phyloP scores from a whole-genome alignment of 305 asterid genomes.

The Plantago lanceolata region DNA sequence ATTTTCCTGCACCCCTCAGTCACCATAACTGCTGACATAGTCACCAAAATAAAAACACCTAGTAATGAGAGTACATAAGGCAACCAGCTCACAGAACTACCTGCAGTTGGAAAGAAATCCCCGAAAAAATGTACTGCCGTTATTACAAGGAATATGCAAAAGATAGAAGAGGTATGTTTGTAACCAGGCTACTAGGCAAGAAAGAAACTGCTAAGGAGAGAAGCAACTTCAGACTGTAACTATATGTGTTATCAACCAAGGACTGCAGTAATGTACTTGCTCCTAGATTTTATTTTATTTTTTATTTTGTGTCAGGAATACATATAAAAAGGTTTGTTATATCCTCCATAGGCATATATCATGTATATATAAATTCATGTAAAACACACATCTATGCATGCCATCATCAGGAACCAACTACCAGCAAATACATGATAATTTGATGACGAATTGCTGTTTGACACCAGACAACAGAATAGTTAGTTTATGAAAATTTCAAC shows the following conservation, averaged over 20 bases:
- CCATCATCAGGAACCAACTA: not conserved
- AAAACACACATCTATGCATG: not conserved
- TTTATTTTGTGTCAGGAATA: too few species aligned
- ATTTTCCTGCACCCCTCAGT: slow-evolving; percentile 98
- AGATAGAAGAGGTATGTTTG: slow-evolving; percentile 10
- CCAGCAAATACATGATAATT: not conserved
- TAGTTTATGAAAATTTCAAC: not conserved
- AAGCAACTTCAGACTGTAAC: not conserved
- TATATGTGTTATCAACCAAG: not conserved
- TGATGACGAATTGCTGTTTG: not conserved
- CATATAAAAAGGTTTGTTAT: not conserved
- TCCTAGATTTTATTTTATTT: not conserved
- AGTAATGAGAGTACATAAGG: slow-evolving; percentile 68
- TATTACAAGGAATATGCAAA: slow-evolving; percentile 18
- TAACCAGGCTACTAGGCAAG: not conserved
- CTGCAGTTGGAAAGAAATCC: slow-evolving; percentile 41
- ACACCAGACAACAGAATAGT: not conserved
- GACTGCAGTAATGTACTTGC: not conserved
- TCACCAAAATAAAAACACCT: slow-evolving; percentile 73
- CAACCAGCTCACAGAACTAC: slow-evolving; percentile 78
- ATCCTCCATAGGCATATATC: too few species aligned
- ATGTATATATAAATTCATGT: not conserved
- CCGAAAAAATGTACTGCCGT: not conserved
- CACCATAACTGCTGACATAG: slow-evolving; percentile 93
- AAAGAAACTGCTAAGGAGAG: slow-evolving; percentile 4